Percentiles rank a stretch among this genome's conserved stretches.
Evolutionary conservation across 495 filamentous ascomycete genomes (phyloP).

Genomic region (Aspergillus bertholletiae): DNA sequence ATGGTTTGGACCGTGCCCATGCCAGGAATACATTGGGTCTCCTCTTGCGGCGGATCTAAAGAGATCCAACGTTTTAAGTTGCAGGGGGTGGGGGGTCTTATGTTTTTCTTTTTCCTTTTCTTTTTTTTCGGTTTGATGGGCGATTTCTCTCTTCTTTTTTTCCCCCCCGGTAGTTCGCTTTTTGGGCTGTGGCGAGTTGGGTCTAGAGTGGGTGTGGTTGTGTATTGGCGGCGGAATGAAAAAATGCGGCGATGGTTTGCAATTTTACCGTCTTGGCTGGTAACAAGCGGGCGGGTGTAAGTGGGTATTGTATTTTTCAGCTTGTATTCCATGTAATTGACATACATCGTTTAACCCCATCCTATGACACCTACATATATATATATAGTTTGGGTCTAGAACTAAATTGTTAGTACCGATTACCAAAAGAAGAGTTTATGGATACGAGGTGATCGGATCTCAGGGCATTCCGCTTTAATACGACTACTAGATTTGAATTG

Average conservation of each 20-base stretch:
- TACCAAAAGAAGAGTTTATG: too few species aligned
- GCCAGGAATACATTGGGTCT: slow-evolving; percentile 25
- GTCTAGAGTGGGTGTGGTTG: neutral
- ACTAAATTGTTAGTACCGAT: too few species aligned
- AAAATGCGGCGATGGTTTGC: slow-evolving; percentile 14
- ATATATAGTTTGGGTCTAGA: neutral
- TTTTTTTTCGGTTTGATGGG: neutral
- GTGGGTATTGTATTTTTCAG: slow-evolving; percentile 13
- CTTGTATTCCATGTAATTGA: too few species aligned
- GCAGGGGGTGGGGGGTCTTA: neutral
- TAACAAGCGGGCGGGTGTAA: neutral
- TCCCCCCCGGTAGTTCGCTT: too few species aligned
- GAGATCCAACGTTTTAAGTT: neutral
- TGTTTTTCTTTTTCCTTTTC: neutral
- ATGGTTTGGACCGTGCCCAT: slow-evolving; percentile 6
- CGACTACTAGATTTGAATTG: neutral
- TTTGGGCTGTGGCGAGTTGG: too few species aligned
- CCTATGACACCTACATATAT: neutral
- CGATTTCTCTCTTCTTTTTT: too few species aligned
- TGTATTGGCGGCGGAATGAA: slow-evolving; percentile 3
- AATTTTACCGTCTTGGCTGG: slow-evolving; percentile 11
- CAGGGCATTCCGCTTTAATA: too few species aligned
- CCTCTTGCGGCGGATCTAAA: neutral
- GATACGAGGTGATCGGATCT: too few species aligned
- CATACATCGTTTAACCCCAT: too few species aligned